phyloP scores from a whole-genome alignment of 2,329 filamentous ascomycete species.

The Elsinoe batatas region DNA sequence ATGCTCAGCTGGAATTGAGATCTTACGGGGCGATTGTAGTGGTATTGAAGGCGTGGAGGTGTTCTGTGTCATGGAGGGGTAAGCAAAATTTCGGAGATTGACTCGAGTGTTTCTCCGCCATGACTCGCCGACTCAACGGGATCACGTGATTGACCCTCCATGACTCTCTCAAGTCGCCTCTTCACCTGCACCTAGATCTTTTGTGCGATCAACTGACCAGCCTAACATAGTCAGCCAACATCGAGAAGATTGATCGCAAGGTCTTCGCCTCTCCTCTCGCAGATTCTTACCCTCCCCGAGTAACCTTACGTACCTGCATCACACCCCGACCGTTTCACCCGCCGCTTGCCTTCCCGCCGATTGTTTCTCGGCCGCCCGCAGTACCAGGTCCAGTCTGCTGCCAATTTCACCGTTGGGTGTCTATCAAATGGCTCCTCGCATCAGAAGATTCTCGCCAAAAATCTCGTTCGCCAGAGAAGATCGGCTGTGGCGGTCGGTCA shows the following conservation, averaged over 20 bases:
- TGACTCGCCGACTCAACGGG: neutral
- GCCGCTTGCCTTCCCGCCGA: neutral
- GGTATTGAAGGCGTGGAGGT: neutral
- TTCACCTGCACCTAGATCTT: no score
- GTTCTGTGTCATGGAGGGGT: neutral
- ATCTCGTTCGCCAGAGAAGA: neutral
- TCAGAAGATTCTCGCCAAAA: neutral
- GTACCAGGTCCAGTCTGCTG: neutral
- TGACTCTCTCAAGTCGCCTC: neutral
- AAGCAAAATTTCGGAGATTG: constrained; percentile 1
- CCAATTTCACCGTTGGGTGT: constrained; percentile 10
- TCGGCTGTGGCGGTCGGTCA: neutral
- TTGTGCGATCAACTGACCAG: no score
- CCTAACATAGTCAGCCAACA: no score
- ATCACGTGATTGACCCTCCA: neutral
- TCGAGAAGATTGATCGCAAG: neutral
- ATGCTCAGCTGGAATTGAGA: neutral
- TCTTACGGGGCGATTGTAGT: neutral
- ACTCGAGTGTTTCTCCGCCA: neutral
- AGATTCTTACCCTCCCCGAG: neutral
- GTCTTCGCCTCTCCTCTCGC: neutral
- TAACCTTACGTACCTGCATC: constrained; percentile 5
- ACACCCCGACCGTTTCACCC: neutral
- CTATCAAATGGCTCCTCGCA: neutral
- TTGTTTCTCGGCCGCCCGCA: constrained; percentile 7